phyloP scores from a whole-genome alignment of 768 basidiomycete genomes.

The Rhodotorula babjevae region DNA sequence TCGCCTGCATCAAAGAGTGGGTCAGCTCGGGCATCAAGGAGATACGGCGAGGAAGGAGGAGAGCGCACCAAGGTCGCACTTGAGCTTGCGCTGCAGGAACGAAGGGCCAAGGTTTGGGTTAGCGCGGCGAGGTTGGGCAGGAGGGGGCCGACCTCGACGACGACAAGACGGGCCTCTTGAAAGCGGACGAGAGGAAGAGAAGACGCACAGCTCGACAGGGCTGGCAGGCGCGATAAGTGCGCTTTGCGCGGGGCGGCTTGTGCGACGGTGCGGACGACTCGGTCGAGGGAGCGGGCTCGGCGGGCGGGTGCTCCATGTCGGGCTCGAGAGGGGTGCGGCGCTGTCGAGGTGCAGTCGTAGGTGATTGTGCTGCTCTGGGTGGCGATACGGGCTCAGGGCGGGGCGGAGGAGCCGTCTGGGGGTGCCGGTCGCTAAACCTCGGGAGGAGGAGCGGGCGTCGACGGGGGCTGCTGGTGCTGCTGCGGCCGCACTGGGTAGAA shows the following conservation, averaged over 20 bases:
- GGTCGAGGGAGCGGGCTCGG: neutral
- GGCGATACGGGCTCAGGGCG: too few relatives aligned
- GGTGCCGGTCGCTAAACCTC: too few relatives aligned
- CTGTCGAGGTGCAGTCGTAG: too few relatives aligned
- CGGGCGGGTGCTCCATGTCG: neutral
- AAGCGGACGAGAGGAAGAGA: too few relatives aligned
- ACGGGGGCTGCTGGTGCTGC: too few relatives aligned
- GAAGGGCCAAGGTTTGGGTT: neutral
- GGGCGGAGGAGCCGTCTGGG: too few relatives aligned
- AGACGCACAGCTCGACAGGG: constrained; percentile 21
- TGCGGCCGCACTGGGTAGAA: too few relatives aligned
- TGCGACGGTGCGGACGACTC: neutral
- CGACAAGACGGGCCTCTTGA: too few relatives aligned
- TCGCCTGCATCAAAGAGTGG: constrained; percentile 8
- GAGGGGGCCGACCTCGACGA: neutral
- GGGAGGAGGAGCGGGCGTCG: too few relatives aligned
- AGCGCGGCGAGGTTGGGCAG: neutral
- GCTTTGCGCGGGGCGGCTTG: neutral
- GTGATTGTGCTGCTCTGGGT: too few relatives aligned
- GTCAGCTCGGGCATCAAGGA: too few relatives aligned
- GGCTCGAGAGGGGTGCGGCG: too few relatives aligned
- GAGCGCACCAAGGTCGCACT: constrained; percentile 40
- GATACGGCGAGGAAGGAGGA: neutral
- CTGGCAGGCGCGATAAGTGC: constrained; percentile 33
- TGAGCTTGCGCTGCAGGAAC: constrained; percentile 30